Conservation (phyloP, 1,284 basidiomycete species). For the Lignosus rhinocerotis region DNA sequence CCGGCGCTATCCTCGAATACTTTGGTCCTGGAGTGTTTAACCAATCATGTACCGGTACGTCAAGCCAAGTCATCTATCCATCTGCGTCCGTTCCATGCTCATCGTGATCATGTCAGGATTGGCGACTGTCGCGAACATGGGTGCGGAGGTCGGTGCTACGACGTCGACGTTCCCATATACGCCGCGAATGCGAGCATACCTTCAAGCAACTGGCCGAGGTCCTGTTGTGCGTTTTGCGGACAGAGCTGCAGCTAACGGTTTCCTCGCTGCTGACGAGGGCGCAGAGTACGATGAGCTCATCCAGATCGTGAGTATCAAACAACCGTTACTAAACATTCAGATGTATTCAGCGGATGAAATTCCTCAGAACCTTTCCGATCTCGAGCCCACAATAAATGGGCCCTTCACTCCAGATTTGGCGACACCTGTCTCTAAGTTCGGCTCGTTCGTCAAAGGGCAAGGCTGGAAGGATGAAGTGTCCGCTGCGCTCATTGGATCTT, state of each 20-base stretch:
- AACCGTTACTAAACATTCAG: neutral
- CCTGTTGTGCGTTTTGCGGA: slow-evolving; percentile 89
- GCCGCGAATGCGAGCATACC: slow-evolving; percentile 85
- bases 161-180: slow-evolving; percentile 98
- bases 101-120: slow-evolving; percentile 50
- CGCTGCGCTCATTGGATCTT: slow-evolving; percentile 93
- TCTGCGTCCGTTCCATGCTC: neutral
- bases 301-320: slow-evolving; percentile 72
- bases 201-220: slow-evolving; percentile 88
- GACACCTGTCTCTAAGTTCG: slow-evolving; percentile 94
- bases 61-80: neutral
- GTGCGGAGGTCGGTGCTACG: slow-evolving; percentile 98
- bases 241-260: slow-evolving; percentile 76
- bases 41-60: slow-evolving; percentile 89
- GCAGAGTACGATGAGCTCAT: slow-evolving; percentile 97
- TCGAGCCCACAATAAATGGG: slow-evolving; percentile 96
- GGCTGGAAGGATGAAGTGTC: slow-evolving; percentile 93
- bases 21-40: slow-evolving; percentile 91
- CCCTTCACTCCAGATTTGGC: slow-evolving; percentile 98
- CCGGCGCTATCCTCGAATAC: slow-evolving; percentile 96
- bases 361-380: slow-evolving; percentile 78
- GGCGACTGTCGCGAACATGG: slow-evolving; percentile 98
- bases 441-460: slow-evolving; percentile 76
- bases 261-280: slow-evolving; percentile 82
- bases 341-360: neutral